Conservation (phyloP, 148 eudicot species). For the Rhododendron vialii region DNA sequence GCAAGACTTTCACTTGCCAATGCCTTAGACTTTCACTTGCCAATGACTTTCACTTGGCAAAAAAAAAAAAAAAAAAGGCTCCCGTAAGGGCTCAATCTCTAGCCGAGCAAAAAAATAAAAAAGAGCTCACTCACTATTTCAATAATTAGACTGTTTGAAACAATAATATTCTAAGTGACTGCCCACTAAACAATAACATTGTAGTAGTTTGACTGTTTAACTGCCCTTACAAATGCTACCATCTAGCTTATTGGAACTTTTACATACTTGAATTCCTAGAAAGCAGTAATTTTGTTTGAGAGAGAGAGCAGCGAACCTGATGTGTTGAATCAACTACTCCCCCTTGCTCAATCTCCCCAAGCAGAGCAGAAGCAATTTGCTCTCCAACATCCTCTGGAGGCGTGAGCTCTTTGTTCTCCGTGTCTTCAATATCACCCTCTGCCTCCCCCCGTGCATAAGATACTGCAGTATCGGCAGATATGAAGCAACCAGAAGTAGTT, state of each 20-base stretch:
- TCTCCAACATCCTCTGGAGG: constrained; percentile 72
- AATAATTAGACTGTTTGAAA: not conserved
- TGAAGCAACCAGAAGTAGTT: constrained; percentile 77
- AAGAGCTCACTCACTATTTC: not conserved
- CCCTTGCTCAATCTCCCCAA: constrained; percentile 80
- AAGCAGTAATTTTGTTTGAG: not conserved
- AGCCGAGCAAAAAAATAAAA: no score
- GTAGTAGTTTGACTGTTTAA: not conserved
- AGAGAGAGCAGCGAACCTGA: constrained; percentile 50
- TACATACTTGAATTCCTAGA: not conserved
- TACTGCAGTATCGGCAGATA: constrained; percentile 77
- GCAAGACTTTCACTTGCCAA: not conserved
- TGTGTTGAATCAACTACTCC: constrained; percentile 96
- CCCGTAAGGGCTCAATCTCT: not conserved
- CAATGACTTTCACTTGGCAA: no score
- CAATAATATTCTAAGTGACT: not conserved
- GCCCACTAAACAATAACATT: not conserved
- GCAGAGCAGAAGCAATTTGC: constrained; percentile 62
- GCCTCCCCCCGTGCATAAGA: constrained; percentile 47
- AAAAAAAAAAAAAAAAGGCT: not conserved
- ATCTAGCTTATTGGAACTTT: not conserved
- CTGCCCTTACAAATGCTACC: not conserved
- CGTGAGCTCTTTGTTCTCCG: constrained; percentile 40
- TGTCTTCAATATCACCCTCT: constrained; percentile 43
- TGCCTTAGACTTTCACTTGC: no score